A percentile compares a stretch with the other conserved stretches of the same genome.
These are phyloP conservation scores for Colletotrichum lupini DNA, from an alignment of 2,329 filamentous ascomycete species.

Conservation along the genomic window DNA sequence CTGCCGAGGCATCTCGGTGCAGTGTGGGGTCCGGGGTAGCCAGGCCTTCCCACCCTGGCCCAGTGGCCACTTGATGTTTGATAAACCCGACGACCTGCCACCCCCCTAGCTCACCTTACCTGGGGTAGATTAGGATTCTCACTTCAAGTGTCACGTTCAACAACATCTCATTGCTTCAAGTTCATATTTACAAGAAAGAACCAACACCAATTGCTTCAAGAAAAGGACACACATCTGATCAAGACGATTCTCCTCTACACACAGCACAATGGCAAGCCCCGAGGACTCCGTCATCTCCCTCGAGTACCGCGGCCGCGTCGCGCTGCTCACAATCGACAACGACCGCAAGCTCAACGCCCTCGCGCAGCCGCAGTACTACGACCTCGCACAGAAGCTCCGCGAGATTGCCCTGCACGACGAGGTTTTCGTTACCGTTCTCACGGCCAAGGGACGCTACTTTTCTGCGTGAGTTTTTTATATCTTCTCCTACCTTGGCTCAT, in stretches of 20 bases:
- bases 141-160: not conserved
- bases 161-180: no score
- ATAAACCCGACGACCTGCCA: not conserved
- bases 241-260: not conserved
- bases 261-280: constrained; percentile 17
- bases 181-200: no score
- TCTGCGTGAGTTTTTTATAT: constrained; percentile 75
- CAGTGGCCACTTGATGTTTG: not conserved
- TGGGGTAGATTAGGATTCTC: no score
- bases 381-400: constrained; percentile 77
- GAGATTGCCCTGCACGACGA: constrained; percentile 84
- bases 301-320: constrained; percentile 55
- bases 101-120: not conserved
- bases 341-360: constrained; percentile 90
- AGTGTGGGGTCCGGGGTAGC: constrained; percentile 35
- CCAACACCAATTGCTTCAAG: no score
- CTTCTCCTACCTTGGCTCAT: no score
- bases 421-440: constrained; percentile 85
- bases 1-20: constrained; percentile 35
- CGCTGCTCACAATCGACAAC: constrained; percentile 88
- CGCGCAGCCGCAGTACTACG: constrained; percentile 78
- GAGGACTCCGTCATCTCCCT: constrained; percentile 45
- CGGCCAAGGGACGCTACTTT: constrained; percentile 85
- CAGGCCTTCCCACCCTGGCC: not conserved
- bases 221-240: not conserved